Evolutionary conservation across 352 stramenopile species (phyloP), one percentile per base, ranked within the genome.

Genomic region (Ophiocytium majus): DNA sequence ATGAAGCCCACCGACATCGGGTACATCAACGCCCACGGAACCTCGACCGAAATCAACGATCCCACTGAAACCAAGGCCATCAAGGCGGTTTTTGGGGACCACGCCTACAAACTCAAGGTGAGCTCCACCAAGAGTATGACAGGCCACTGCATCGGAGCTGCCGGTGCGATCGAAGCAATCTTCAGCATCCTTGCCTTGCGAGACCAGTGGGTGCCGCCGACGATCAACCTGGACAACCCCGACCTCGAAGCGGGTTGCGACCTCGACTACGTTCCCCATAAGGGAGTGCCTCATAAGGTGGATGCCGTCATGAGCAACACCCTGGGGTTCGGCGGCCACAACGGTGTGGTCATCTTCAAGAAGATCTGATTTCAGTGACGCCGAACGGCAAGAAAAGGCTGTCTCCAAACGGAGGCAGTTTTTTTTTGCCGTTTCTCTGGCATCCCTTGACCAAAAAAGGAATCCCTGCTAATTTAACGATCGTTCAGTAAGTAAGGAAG

Each of bases 11-110:
- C 84, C 63, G 82, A 87, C 33, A 92, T 91, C 5, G 96, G 93
- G 31, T 99, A 99, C 89, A 95, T 99, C 74, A 99, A 99, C 86
- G 97, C 97, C 28, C 97, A 99, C 83, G 97, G 97, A 28, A 99
- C 97, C 33, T 98, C 94, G 23, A 99, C 97, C 0, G 94, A 95
- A 0, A 96, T 98, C 78, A 98, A 98, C 33, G 97, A 99, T 86
- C 97, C 96, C n/a, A 98, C 98, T 34, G 97, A 99, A 86, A 98
- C 97, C 43, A 93, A 95, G 83, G 96, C 97, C 0, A 97, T 99
- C 83, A 97, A 98, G 86, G 91, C 92, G 0, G 92, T 98, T 31
- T 93, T 95, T 86, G 92, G 93, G 36, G 92, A 90, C 43, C 50
- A 83, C n/a, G 83, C 86, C 33, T 79, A 87, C 14, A 89, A 92